Base-by-base conservation (phyloP, 331 rosid genomes). In the Malus hybrid region DNA sequence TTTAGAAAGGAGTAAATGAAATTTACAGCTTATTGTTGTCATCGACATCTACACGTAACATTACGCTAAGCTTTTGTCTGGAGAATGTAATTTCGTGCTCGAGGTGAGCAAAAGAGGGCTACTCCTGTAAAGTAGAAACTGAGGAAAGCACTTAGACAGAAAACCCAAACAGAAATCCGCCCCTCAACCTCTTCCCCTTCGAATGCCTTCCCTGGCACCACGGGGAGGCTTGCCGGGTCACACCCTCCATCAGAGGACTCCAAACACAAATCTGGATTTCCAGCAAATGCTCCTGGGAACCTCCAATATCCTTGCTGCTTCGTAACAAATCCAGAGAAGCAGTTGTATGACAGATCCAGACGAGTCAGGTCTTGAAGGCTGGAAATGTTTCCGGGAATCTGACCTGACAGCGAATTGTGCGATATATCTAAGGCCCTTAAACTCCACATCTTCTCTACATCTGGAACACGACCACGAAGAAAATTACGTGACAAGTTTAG, bases 261-360 rank as follows among this genome's bases (percentile, higher is more conserved):
- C 86, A 95, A 84, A 79, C 99, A 95, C 78, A 95, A 84, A 72
- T 79, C 85, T 10, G 97, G 99, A 81, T 95, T 95, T 72, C 99
- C 97, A 22, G 88, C 93, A 79, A 92, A 95, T 79, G 99, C 99
- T 20, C 97, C 96, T 0, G 97, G 96, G 86, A 92, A 95, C 81
- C 84, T 88, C 80, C 83, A 84, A 75, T 83, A 95, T 44, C 93
- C 97, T 63, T 86, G 96, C 82, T 82, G 85, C 88, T 77, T 82
- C 1, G 91, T 72, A 57, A 95, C 96, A 71, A 82, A 89, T 63
- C 99, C 97, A n/a, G 97, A 95, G 73, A 95, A 90, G 76, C 93
- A 82, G 81, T 95, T 95, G 75, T 86, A 92, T 4, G 99, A 95
- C 70, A 95, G 79, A 82, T 95, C 87, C 84, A 95, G 73, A 72